Evolutionary conservation across 2,329 filamentous ascomycete genomes (phyloP), one percentile per base, ranked within the genome.

Genomic region (Ceratocystis variospora): DNA sequence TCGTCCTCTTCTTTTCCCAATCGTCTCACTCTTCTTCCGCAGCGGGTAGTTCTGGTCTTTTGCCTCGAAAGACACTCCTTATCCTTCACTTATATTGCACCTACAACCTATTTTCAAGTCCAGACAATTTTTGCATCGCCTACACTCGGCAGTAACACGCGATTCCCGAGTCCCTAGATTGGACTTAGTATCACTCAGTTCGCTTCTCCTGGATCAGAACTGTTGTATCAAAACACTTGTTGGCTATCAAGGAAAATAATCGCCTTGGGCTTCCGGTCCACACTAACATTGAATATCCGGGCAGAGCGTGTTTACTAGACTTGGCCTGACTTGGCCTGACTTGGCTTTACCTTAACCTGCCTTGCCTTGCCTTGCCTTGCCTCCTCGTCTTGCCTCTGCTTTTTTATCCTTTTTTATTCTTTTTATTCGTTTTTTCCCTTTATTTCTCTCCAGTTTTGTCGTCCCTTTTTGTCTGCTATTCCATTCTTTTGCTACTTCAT

Each of bases 161-260:
- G 25, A 63, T 64, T 63, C 62, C 61, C 50, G 50, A 59, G 45
- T 65, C 63, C 44, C 63, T 65, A 61, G 53, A 65, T 61, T 64
- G 45, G 25, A 17, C 44, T 50, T 66, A 66, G 64, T 61, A 66
- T 65, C 64, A 61, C 64, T 66, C n/a, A 31, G 57, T 55, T 62
- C 64, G 57, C 64, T 66, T 66, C 59, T 66, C 25, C 64, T 62
- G 46, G 57, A 50, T 55, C 64, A 62, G 57, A 41, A 62, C 45
- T 45, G 33, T 62, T 19, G 57, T n/a, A 53, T 66, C 44, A 62
- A 37, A 65, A 65, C 55, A 61, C 48, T 41, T 44, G 59, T 28
- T 33, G 44, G 62, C 50, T 65, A 22, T 50, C 41, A 63, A 48
- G n/a, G 22, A 62, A 63, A 63, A 28, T 41, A 41, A 41, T 63